These are phyloP conservation scores for Eucalyptus caleyi DNA, from an alignment of 345 rosid genomes.

Conservation along the genomic window DNA sequence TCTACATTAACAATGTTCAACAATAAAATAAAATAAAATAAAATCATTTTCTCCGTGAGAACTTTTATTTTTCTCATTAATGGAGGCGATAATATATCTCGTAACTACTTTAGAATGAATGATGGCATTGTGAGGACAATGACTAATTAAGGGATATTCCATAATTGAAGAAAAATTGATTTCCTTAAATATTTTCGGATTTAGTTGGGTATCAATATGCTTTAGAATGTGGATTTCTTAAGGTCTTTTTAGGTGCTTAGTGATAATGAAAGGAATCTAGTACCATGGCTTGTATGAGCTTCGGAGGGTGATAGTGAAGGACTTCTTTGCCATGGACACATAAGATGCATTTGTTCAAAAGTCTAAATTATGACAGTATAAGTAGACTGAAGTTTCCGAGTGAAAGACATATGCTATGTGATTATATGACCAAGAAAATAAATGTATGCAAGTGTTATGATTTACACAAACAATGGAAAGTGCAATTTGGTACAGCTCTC, in stretches of 20 bases:
- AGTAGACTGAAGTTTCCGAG: not conserved
- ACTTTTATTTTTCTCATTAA: too few species aligned
- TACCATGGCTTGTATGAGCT: not conserved
- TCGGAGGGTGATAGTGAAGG: not conserved
- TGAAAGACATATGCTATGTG: not conserved
- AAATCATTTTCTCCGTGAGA: too few species aligned
- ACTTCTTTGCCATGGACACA: not conserved
- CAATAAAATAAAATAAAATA: fast-evolving
- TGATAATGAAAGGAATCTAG: not conserved
- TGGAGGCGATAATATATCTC: not conserved
- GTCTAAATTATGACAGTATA: too few species aligned
- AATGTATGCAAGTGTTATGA: not conserved
- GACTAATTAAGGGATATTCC: not conserved
- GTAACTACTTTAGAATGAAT: not conserved
- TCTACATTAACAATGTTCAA: not conserved
- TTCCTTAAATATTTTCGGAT: not conserved
- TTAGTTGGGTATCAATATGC: not conserved
- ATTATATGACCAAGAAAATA: not conserved
- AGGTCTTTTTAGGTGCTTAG: not conserved
- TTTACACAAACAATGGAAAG: not conserved
- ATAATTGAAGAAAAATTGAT: not conserved
- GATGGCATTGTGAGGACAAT: too few species aligned
- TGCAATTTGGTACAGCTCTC: too few species aligned
- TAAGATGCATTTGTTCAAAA: not conserved
- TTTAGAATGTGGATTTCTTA: not conserved